Base-by-base conservation (phyloP, 2,329 filamentous ascomycete genomes). In the Cordyceps cicadae region DNA sequence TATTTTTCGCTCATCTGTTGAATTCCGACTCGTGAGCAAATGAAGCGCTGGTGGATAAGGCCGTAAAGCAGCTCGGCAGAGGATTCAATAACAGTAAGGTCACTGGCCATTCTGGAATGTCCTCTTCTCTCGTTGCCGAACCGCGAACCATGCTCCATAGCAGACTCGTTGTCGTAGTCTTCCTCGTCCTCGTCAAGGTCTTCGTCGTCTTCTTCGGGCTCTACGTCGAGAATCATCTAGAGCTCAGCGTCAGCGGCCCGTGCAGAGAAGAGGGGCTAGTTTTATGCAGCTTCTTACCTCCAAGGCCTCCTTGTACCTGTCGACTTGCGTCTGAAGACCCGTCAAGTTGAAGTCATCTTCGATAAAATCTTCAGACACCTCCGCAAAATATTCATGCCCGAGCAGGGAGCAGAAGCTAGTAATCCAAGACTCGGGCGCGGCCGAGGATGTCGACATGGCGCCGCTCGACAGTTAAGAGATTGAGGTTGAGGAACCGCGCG, bases 1-100 rank as follows among this genome's bases (percentile, higher is more conserved):
- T 97, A 99, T 75, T 99, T 99, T 75, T 99, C 94, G 64, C 92
- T 91, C 94, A 99, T 99, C 73, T 97, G 92, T 76, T 97, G 93
- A 69, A 99, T 97, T 57, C 94, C 94, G 2, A 90, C 91, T 62
- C 94, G 85, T 26, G 92, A 97, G 70, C 92, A 97, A 76, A 99
- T 97, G 76, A 97, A 99, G 61, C 94, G 89, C 75, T 97, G 94
- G 77, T 99, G 94, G 74, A 99, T 99, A 62, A 99, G 84, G 46
- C 94, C 94, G 76, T 99, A 99, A 26, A 99, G 87, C 78, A 97
- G 87, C 78, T 99, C 94, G n/a, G 94, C 93, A 0, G 92, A 96
- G 65, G 89, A 95, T 77, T 99, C 94, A 70, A 99, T 96, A 66
- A 97, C 89, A 63, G 91, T 96, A 51, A 97, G 80, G 72, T 99